Evolutionary conservation across 257 asterid genomes (phyloP), one percentile per base, ranked within the genome.

Genomic region (Agastache rugosa): DNA sequence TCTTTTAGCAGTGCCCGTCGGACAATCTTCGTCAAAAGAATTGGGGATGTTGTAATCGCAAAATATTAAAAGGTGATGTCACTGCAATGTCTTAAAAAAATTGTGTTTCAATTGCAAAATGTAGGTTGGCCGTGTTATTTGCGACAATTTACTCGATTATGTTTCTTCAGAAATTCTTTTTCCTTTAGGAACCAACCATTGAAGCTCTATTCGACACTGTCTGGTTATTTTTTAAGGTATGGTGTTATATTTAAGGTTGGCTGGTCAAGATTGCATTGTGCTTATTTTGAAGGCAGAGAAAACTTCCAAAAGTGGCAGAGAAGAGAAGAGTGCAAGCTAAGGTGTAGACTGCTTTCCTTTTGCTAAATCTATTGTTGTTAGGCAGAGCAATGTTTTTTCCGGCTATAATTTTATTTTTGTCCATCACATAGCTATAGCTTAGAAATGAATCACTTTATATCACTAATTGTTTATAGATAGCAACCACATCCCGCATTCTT

Each of bases 391-490:
- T 31, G 6, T 60, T 76, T 56, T 45, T 50, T 41, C 23, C 47
- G 80, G 75, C 70, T 16, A 48, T 48, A 60, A 10, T 7, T 8
- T 35, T 65, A 19, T 11, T 69, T 54, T 70, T 41, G 62, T 25
- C 64, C 54, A 29, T 63, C 16, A 9, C 9, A 39, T 39, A 31
- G 37, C 27, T 50, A 41, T 77, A 77, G 77, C 63, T 69, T 69
- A 69, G 72, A 50, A 11, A 45, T 75, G 44, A 62, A 47, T n/a
- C 60, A 69, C 37, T 41, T 12, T 9, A 65, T 66, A 75, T 55
- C 67, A 25, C 45, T 41, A 77, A 77, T 51, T 77, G 76, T 77
- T 34, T 69, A 63, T 77, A 77, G 19, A 44, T 74, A 74, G 51
- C 67, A 69, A 22, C 66, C 72, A 76, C 64, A 74, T 50, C 8